Base-by-base conservation (phyloP, 441 rosid genomes). In the Manihot esculenta region DNA sequence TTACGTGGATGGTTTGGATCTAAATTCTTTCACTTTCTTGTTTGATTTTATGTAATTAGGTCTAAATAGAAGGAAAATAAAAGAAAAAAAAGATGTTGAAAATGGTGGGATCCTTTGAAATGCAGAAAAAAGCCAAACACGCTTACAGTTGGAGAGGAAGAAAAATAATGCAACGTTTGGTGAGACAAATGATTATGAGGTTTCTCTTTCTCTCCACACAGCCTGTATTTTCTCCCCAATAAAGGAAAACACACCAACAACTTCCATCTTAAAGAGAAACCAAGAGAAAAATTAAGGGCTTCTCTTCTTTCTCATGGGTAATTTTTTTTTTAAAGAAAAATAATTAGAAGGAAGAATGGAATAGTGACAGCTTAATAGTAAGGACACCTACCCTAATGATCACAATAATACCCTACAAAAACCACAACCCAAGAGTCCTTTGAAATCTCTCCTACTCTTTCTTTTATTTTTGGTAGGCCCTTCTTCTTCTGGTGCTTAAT, bases 341-440 rank as follows among this genome's bases (percentile, higher is more conserved):
- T n/a, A n/a, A n/a, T n/a, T n/a, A n/a, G n/a, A n/a, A n/a, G n/a
- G n/a, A n/a, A n/a, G n/a, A n/a, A n/a, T 33, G 14, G 54, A 72
- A 72, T 24, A 60, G 72, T 3, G 49, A 57, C 61, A 26, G 27
- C 11, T 65, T 63, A 45, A 17, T 20, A 50, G 68, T 42, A 68
- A 70, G 70, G 81, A 24, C 76, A 78, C 81, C 82, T 74, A 78
- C 82, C 82, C 84, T 76, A 80, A 76, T 78, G 70, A 74, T 71
- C 42, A 44, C 18, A 65, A 33, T 54, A 18, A 54, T 69, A 48
- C 69, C 80, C 77, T 72, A 74, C 74, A 68, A 53, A 57, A n/a
- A n/a, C n/a, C n/a, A 41, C 72, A 57, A 74, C 66, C 63, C 71
- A 7, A 49, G 33, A 38, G 54, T 64, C 73, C 59, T 70, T 44